A percentile compares a stretch with the other conserved stretches of the same genome.
phyloP scores from a whole-genome alignment of 495 filamentous ascomycete species.

The Aspergillus avenaceus region DNA sequence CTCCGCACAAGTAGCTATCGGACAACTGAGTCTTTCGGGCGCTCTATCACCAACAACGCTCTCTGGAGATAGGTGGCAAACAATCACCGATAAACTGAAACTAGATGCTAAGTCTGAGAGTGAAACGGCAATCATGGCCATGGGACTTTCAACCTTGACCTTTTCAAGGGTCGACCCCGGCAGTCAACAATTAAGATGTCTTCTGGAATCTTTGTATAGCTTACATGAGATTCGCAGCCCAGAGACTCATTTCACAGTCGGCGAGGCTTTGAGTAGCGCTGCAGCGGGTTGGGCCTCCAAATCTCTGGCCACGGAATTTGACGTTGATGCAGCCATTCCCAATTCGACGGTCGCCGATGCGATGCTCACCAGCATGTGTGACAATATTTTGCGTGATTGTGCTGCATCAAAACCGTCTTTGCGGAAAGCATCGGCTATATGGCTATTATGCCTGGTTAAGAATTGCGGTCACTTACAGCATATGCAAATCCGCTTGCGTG shows the following conservation, averaged over 20 bases:
- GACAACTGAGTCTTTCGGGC: conserved; percentile 70
- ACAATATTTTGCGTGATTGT: conserved; percentile 70
- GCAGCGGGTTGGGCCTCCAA: conserved; percentile 76
- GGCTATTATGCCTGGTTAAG: conserved; percentile 89
- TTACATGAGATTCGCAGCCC: conserved; percentile 79
- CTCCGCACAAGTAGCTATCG: conserved; percentile 60
- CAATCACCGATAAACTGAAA: conserved; percentile 55
- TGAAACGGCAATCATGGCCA: conserved; percentile 69
- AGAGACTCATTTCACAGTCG: conserved; percentile 83
- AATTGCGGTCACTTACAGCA: conserved; percentile 73
- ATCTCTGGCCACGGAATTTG: conserved; percentile 54
- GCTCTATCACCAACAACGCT: conserved; percentile 45
- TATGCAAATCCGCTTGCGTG: conserved; percentile 65
- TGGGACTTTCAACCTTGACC: conserved; percentile 63
- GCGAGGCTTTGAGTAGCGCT: conserved; percentile 75
- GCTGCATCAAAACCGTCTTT: conserved; percentile 79
- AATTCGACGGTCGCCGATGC: conserved; percentile 36
- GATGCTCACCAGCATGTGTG: conserved; percentile 52
- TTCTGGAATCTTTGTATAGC: conserved; percentile 61
- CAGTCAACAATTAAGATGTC: conserved; percentile 26
- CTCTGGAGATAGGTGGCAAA: conserved; percentile 31
- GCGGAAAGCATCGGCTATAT: conserved; percentile 84
- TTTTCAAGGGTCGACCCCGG: conserved; percentile 37
- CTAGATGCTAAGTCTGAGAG: conserved; percentile 72
- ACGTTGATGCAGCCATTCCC: conserved; percentile 51